Evolutionary conservation across 768 basidiomycete genomes (phyloP).

Genomic region (Cantharellus anzutake): DNA sequence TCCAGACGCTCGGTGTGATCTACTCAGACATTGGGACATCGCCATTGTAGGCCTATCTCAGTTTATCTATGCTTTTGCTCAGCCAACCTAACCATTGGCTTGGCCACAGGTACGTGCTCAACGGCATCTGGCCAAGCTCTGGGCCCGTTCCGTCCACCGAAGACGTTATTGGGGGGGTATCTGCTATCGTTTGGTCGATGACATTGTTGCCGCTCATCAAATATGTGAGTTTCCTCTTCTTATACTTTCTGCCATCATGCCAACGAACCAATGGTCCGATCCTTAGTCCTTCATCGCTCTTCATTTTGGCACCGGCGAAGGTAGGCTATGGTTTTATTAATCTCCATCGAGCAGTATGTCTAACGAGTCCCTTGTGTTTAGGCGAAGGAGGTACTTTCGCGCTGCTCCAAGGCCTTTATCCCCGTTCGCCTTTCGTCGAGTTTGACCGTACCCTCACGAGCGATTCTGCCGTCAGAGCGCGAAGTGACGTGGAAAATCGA

Average conservation of each 20-base stretch:
- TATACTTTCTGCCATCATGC: neutral
- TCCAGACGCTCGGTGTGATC: conserved; percentile 19
- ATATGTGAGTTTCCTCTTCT: conserved; percentile 31
- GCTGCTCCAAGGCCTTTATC: conserved; percentile 39
- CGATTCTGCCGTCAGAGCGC: conserved; percentile 14
- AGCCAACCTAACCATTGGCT: too few relatives aligned
- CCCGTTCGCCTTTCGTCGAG: conserved; percentile 25
- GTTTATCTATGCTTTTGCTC: too few relatives aligned
- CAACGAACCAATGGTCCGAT: neutral
- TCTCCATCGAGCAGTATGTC: neutral
- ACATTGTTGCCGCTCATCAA: conserved; percentile 41
- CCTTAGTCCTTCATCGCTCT: conserved; percentile 30
- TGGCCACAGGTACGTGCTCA: conserved; percentile 28
- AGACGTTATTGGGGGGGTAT: conserved; percentile 42
- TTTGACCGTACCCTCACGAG: conserved; percentile 36
- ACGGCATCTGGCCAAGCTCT: conserved; percentile 37
- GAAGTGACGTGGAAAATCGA: neutral
- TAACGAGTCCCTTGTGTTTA: conserved; percentile 10
- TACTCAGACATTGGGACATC: conserved; percentile 23
- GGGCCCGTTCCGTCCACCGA: conserved; percentile 32
- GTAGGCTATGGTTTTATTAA: conserved; percentile 13
- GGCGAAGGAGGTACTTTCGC: conserved; percentile 58
- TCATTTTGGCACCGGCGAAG: conserved; percentile 31
- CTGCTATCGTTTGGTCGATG: conserved; percentile 48
- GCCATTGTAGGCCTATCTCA: neutral